Evolutionary conservation across 192 early-diverging fungal genomes (phyloP), one percentile per base, ranked within the genome.

Genomic region (Spinellus fusiger): DNA sequence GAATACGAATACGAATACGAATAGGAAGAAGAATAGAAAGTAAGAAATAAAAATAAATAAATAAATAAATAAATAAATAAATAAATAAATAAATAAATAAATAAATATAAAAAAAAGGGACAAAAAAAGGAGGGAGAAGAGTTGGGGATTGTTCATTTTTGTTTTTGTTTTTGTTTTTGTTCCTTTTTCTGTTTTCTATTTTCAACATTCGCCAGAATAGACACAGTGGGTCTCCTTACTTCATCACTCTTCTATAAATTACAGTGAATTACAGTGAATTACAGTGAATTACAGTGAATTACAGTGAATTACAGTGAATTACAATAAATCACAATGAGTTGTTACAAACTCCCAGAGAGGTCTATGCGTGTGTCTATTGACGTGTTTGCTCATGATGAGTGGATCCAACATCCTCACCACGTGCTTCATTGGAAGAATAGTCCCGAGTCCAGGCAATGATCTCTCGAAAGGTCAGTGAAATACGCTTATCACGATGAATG

Each of bases 381-480:
- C 16, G 6, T 25, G 26, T 52, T 0, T 47, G 44, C 4, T 12
- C 15, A 26, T 50, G 10, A 27, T 50, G 15, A 4, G 15, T 10
- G 5, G 22, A 50, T 50, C 27, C 12, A n/a, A 15, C 26, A 31
- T n/a, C n/a, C n/a, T n/a, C n/a, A n/a, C n/a, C n/a, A n/a, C n/a
- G n/a, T n/a, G n/a, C n/a, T n/a, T n/a, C n/a, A 37, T 25, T 37
- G 54, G 31, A 56, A n/a, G 31, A 25, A 15, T 37, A 13, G 1
- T 16, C 0, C 5, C 13, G 55, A 38, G 56, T 56, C 65, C 65
- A 67, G 27, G 65, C 57, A 48, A 71, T 56, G 46, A 71, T 71
- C 31, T 61, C 47, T 37, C 69, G 48, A 49, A 74, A 86, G 0
- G 88, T 90, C 31, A 86, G 73, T 16, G 84, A 86, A 25, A 90